A percentile compares a stretch with the other conserved stretches of the same genome.
Conservation (phyloP, 768 basidiomycete species). For the Lactarius sanguifluus region DNA sequence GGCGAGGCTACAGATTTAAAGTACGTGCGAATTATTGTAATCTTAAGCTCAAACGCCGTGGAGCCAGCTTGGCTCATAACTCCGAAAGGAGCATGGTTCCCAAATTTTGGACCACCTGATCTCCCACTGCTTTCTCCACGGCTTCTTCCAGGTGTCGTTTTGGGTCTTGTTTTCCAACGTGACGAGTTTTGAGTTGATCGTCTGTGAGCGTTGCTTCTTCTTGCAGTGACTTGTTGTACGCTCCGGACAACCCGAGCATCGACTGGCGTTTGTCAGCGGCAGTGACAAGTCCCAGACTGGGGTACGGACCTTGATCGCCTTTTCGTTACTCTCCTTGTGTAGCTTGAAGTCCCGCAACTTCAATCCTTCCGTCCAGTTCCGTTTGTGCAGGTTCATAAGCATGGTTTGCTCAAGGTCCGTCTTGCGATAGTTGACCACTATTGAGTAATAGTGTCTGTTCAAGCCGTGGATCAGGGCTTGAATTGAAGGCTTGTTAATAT, state of each 20-base stretch:
- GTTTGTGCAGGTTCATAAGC: conserved; percentile 98
- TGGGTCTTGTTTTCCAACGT: conserved; percentile 97
- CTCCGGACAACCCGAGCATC: conserved; percentile 89
- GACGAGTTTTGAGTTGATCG: conserved; percentile 94
- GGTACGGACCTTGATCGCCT: conserved; percentile 81
- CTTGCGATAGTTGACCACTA: conserved; percentile 97
- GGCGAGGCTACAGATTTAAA: background rate
- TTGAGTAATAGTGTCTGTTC: conserved; percentile 97
- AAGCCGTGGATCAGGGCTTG: conserved; percentile 97
- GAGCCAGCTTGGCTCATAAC: conserved; percentile 49
- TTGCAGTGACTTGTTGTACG: conserved; percentile 97
- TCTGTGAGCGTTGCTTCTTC: conserved; percentile 94
- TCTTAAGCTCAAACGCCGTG: background rate
- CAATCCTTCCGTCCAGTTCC: conserved; percentile 98
- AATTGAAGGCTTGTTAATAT: conserved; percentile 99
- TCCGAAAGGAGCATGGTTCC: conserved; percentile 95
- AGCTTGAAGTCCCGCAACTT: conserved; percentile 86
- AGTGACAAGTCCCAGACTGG: conserved; percentile 1
- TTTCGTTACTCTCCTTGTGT: conserved; percentile 88
- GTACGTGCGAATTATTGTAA: background rate
- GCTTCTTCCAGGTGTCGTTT: conserved; percentile 97
- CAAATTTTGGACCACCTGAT: conserved; percentile 93
- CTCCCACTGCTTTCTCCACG: conserved; percentile 97
- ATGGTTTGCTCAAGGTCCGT: conserved; percentile 97
- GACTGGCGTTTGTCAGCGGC: conserved; percentile 47